Percentiles rank a stretch among this genome's conserved stretches.
Evolutionary conservation across 345 rosid species (phyloP).

Genomic region (Hibiscus syriacus): DNA sequence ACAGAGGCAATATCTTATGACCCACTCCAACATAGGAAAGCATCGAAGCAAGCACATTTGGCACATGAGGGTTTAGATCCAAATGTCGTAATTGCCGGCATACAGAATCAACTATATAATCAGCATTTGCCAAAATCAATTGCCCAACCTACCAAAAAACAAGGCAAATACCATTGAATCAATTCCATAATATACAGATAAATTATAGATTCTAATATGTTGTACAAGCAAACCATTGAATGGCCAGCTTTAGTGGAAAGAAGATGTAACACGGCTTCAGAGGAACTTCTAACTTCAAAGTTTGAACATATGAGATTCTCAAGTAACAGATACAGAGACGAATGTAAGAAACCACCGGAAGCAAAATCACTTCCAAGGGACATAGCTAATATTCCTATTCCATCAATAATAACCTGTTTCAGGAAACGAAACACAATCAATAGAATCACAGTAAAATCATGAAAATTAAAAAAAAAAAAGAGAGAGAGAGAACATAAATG

Average conservation of each 20-base stretch:
- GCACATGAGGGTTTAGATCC: conserved; percentile 83
- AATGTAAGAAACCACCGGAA: conserved; percentile 85
- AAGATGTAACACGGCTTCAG: conserved; percentile 70
- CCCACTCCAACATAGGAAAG: conserved; percentile 92
- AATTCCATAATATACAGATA: background rate
- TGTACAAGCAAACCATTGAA: conserved; percentile 46
- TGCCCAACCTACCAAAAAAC: conserved; percentile 65
- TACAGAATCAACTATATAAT: conserved; percentile 79
- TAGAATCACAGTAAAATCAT: background rate
- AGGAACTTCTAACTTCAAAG: conserved; percentile 64
- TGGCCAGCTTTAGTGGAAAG: conserved; percentile 53
- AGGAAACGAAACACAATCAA: conserved; percentile 12
- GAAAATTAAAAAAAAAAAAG: background rate
- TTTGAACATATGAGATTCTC: conserved; percentile 71
- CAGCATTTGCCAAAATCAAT: conserved; percentile 83
- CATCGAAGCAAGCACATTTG: conserved; percentile 90
- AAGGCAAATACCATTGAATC: conserved; percentile 1
- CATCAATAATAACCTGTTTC: conserved; percentile 66
- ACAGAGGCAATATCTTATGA: conserved; percentile 59
- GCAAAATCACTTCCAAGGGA: conserved; percentile 71
- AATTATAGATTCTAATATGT: background rate
- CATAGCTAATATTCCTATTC: conserved; percentile 68
- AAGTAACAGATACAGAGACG: conserved; percentile 76
- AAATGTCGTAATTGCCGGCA: conserved; percentile 84
- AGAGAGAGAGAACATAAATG: background rate